These are phyloP conservation scores for Phenoliferia sp. DNA, from an alignment of 1,284 basidiomycete species.

Conservation along the genomic window DNA sequence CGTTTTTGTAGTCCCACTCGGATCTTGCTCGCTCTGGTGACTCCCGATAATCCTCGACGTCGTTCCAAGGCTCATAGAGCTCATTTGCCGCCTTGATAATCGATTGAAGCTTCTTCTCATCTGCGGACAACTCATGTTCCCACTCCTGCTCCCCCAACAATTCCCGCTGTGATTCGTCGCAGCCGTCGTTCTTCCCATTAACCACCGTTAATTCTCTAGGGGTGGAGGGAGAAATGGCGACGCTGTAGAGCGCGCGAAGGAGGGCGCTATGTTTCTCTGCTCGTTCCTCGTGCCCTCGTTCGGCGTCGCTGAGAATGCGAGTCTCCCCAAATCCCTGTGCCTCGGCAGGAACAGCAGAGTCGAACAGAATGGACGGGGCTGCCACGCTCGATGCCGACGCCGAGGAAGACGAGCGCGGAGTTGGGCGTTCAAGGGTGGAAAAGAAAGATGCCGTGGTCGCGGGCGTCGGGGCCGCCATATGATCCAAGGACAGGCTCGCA, in stretches of 20 bases:
- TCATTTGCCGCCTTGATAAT: too few relatives aligned
- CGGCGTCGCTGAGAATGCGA: conserved; percentile 6
- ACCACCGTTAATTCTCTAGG: not conserved
- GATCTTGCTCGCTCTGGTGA: too few relatives aligned
- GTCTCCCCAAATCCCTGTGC: conserved; percentile 2
- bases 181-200: not conserved
- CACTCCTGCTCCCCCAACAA: not conserved
- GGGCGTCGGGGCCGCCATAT: not conserved
- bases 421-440: not conserved
- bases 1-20: too few relatives aligned
- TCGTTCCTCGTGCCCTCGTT: conserved; percentile 19
- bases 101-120: not conserved
- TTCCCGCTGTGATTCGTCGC: not conserved
- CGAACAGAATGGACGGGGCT: conserved; percentile 12
- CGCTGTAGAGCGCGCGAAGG: conserved; percentile 19
- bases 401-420: not conserved
- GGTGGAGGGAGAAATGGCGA: not conserved
- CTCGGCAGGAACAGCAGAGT: conserved; percentile 10
- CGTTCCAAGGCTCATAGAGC: too few relatives aligned
- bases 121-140: too few relatives aligned
- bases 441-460: not conserved
- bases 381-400: not conserved
- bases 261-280: conserved; percentile 26
- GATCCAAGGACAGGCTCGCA: not conserved
- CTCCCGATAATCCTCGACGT: too few relatives aligned